These are phyloP conservation scores for Monilinia polystroma DNA, from an alignment of 2,329 filamentous ascomycete species.

Conservation along the genomic window DNA sequence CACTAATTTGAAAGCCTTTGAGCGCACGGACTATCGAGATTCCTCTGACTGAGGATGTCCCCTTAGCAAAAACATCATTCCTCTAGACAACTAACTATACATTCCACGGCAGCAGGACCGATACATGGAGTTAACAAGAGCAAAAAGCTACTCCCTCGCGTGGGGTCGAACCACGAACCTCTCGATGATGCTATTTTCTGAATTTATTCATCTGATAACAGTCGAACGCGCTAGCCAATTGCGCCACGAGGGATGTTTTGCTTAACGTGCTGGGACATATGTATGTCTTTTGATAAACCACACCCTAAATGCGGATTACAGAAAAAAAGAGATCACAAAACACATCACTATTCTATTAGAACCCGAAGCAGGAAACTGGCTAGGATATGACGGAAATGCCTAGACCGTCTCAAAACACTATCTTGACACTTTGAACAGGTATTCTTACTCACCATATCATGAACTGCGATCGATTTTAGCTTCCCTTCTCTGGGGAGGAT, in stretches of 20 bases:
- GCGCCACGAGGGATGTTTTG: constrained; percentile 21
- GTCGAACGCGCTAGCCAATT: constrained; percentile 25
- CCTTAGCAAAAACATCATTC: not conserved
- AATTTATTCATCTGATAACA: constrained; percentile 6
- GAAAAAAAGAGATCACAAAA: too few relatives aligned
- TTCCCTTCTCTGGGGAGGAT: not conserved
- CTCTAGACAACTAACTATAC: not conserved
- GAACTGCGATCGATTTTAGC: too few relatives aligned
- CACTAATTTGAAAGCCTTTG: not conserved
- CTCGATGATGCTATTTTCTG: not conserved
- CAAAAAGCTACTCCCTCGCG: constrained; percentile 9
- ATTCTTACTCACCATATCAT: too few relatives aligned
- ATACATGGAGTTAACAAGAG: not conserved
- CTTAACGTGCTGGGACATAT: not conserved
- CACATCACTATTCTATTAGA: not conserved
- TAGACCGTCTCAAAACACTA: too few relatives aligned
- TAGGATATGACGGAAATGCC: too few relatives aligned
- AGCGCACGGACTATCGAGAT: not conserved
- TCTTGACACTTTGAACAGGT: too few relatives aligned
- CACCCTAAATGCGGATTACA: too few relatives aligned
- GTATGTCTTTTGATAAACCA: too few relatives aligned
- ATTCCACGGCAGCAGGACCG: not conserved
- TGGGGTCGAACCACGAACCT: constrained; percentile 20
- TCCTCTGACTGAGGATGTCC: not conserved
- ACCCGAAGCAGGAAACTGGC: too few relatives aligned